Evolutionary conservation across 2,329 filamentous ascomycete species (phyloP).

Genomic region (Pseudopyricularia javanii): DNA sequence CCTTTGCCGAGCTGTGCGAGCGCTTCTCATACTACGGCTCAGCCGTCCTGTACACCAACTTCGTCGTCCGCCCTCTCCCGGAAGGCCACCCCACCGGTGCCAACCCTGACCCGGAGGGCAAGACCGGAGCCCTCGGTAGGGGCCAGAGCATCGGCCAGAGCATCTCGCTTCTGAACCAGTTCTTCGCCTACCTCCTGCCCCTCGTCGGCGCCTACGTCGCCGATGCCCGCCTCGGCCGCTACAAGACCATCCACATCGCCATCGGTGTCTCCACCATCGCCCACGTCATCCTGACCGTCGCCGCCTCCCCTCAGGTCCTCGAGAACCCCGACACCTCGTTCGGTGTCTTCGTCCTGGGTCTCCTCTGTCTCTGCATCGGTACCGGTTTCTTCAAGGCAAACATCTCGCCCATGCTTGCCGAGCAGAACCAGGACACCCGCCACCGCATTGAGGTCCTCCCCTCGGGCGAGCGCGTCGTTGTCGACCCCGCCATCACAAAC

Average conservation of each 20-base stretch:
- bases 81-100: constrained; percentile 40
- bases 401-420: constrained; percentile 59
- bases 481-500: constrained; percentile 57
- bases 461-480: constrained; percentile 54
- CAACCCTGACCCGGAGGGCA: constrained; percentile 16
- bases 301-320: constrained; percentile 52
- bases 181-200: constrained; percentile 50
- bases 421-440: constrained; percentile 51
- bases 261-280: constrained; percentile 53
- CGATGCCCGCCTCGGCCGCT: constrained; percentile 55
- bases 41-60: constrained; percentile 56
- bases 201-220: constrained; percentile 34
- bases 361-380: constrained; percentile 42
- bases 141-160: constrained; percentile 41
- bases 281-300: constrained; percentile 52
- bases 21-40: constrained; percentile 70
- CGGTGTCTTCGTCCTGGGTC: constrained; percentile 57
- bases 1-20: constrained; percentile 63
- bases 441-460: constrained; percentile 41
- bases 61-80: constrained; percentile 44
- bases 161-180: constrained; percentile 41
- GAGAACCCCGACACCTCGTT: constrained; percentile 43
- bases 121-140: constrained; percentile 47
- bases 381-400: constrained; percentile 77
- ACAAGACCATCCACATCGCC: constrained; percentile 59